phyloP scores from a whole-genome alignment of 1,284 basidiomycete genomes.

The Flammula alnicola region DNA sequence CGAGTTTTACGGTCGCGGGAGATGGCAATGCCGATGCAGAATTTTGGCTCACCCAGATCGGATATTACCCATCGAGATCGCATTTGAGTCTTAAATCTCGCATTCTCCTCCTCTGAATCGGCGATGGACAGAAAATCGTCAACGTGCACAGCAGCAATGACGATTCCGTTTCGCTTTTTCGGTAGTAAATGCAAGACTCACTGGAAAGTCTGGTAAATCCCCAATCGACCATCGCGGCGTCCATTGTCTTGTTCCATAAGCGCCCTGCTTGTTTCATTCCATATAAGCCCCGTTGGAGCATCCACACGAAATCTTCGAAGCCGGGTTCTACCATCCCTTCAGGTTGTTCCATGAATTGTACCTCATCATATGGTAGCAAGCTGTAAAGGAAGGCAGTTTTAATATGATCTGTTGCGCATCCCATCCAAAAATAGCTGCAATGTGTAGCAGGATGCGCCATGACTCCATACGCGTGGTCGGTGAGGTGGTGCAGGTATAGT shows the following conservation, averaged over 20 bases:
- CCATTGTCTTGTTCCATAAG: conserved; percentile 41
- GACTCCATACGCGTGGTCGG: conserved; percentile 44
- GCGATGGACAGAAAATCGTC: conserved; percentile 39
- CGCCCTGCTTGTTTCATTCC: conserved; percentile 43
- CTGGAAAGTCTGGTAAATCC: conserved; percentile 32
- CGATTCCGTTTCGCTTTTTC: conserved; percentile 17
- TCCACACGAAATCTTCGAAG: conserved; percentile 34
- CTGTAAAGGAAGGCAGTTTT: conserved; percentile 50
- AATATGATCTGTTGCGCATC: conserved; percentile 43
- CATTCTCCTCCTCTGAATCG: conserved; percentile 18
- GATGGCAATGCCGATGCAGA: conserved; percentile 37
- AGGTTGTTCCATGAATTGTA: conserved; percentile 43
- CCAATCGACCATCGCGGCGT: conserved; percentile 31
- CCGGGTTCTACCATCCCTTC: conserved; percentile 33
- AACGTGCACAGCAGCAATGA: conserved; percentile 35
- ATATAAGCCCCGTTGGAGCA: conserved; percentile 41
- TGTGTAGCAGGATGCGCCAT: conserved; percentile 12
- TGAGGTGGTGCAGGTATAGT: conserved; percentile 47
- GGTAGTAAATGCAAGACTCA: conserved; percentile 41
- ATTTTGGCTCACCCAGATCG: conserved; percentile 30
- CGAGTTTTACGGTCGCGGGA: conserved; percentile 26
- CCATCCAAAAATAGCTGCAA: conserved; percentile 29
- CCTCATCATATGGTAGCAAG: conserved; percentile 35
- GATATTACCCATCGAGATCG: conserved; percentile 33
- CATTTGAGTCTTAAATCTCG: conserved; percentile 32